Evolutionary conservation across 1,139 yeast species (phyloP), one percentile per base, ranked within the genome.

Genomic region (Scheffersomyces quercinus): DNA sequence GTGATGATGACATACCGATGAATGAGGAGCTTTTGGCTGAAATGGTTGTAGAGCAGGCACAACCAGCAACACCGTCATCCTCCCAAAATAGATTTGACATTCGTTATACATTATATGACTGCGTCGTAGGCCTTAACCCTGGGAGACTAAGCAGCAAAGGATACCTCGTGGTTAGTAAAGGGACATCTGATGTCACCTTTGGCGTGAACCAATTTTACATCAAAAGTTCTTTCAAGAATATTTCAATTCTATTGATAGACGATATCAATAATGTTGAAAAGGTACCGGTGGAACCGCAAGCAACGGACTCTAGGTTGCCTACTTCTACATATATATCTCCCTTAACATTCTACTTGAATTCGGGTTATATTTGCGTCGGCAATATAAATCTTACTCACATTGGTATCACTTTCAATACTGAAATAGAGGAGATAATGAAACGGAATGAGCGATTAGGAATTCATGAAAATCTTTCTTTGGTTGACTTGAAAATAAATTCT

Each of bases 51-150:
- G 36, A 36, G 7, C 30, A 32, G 12, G 29, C 35, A 32, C 31
- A 36, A 16, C 29, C 29, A 29, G 16, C 29, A 24, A 26, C 29
- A 5, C 26, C 37, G 14, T 14, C 39, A 20, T 10, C 28, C 7
- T 5, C 29, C 5, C 38, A 41, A 29, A 51, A 49, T 40, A 50
- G 53, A 14, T 42, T 62, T 3, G 80, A 74, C 31, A 46, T 81
- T 7, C 74, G 82, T 39, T 40, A 82, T 14, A 65, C 70, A 1
- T 56, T 84, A 11, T 54, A 73, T 15, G 84, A 84, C 47, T 77
- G 83, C 44, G 67, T 76, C 1, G 46, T 85, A 32, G 85, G 85
- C 0, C 55, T 85, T 20, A 74, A 69, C 24, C 91, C 95, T 0
- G 79, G 79, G 7, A 67, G 84, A 43, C 58, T 88, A 12, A 53